Percentiles rank a stretch among this genome's conserved stretches.
Conservation (phyloP, 106 monocot genomes). For the Agapanthus africanus region DNA sequence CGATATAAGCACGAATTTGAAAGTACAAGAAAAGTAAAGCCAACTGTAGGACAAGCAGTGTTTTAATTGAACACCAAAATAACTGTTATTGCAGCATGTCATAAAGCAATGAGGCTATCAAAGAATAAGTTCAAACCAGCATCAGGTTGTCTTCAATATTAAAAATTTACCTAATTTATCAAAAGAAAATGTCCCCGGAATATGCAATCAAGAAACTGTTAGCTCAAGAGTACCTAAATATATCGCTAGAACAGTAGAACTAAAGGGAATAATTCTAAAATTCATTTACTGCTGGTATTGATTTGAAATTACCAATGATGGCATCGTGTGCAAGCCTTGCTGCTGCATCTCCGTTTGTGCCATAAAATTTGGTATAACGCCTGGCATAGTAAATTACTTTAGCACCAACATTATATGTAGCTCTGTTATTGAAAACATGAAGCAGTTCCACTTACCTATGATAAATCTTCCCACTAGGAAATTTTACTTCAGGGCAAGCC, state of each 20-base stretch:
- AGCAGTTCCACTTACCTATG: constrained; percentile 37
- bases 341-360: constrained; percentile 62
- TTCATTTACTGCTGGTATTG: background rate
- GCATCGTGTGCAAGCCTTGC: constrained; percentile 76
- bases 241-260: background rate
- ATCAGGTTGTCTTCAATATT: too few relatives aligned
- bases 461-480: constrained; percentile 72
- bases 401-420: background rate
- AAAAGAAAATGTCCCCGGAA: too few relatives aligned
- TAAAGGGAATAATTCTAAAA: background rate
- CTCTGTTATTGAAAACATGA: background rate
- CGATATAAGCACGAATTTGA: too few relatives aligned
- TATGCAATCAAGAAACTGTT: too few relatives aligned
- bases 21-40: too few relatives aligned
- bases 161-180: too few relatives aligned
- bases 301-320: constrained; percentile 56
- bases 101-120: too few relatives aligned
- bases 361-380: constrained; percentile 93
- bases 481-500: constrained; percentile 79
- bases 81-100: too few relatives aligned
- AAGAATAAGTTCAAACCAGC: too few relatives aligned
- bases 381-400: constrained; percentile 30
- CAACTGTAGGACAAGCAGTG: too few relatives aligned
- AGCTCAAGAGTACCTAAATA: background rate
- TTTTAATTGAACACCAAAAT: too few relatives aligned